Evolutionary conservation across 2,329 filamentous ascomycete species (phyloP).

Genomic region (Ophiostoma ips): DNA sequence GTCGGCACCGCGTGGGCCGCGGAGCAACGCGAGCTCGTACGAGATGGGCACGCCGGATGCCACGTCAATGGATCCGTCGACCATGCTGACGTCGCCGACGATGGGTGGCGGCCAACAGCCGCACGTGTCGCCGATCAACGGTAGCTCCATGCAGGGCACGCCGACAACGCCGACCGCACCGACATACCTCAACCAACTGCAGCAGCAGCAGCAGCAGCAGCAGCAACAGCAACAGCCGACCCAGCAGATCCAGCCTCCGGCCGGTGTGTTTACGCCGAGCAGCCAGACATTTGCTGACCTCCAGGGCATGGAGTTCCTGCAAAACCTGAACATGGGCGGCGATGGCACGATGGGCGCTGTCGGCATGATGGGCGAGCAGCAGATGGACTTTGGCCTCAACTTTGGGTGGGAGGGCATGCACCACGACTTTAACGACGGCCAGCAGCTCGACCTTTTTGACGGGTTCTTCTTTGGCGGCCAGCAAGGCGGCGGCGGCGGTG

Average conservation of each 20-base stretch:
- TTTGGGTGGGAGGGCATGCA: constrained; percentile 49
- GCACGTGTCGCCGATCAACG: constrained; percentile 6
- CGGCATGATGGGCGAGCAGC: constrained; percentile 23
- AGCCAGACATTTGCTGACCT: constrained; percentile 31
- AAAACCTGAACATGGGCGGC: constrained; percentile 24
- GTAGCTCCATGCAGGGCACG: constrained; percentile 7
- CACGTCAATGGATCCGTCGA: constrained; percentile 22
- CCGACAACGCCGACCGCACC: constrained; percentile 6
- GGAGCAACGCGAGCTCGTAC: constrained; percentile 25
- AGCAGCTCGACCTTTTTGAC: constrained; percentile 55
- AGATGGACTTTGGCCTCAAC: constrained; percentile 52
- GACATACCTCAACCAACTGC: constrained; percentile 10
- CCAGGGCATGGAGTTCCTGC: constrained; percentile 41
- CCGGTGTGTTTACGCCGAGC: constrained; percentile 12
- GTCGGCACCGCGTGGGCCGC: constrained; percentile 26
- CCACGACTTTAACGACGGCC: constrained; percentile 46
- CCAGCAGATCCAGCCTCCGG: not conserved
- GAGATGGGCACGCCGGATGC: constrained; percentile 18
- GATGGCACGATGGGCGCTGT: constrained; percentile 8
- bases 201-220: constrained; percentile 13
- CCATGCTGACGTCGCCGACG: constrained; percentile 31
- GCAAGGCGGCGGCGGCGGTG: constrained; percentile 21
- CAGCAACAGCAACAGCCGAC: constrained; percentile 10
- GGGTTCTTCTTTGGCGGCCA: constrained; percentile 57
- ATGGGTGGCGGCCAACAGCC: constrained; percentile 1